Evolutionary conservation across 306 rosid species (phyloP), one percentile per base, ranked within the genome.

Genomic region (Vigna nakashimae): DNA sequence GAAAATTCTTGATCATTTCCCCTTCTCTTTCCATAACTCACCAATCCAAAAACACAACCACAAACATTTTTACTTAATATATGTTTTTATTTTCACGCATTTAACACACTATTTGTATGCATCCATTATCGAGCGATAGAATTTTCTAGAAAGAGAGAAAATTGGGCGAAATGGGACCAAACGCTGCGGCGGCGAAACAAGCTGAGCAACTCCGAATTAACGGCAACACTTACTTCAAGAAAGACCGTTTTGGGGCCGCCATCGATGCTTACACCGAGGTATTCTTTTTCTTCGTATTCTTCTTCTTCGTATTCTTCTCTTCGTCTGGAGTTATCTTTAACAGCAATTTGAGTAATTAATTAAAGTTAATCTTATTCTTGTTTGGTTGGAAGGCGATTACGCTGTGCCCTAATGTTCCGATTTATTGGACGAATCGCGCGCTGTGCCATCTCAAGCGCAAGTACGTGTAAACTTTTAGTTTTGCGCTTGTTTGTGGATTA

Each of bases 181-280:
- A 81, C 79, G 82, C 64, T n/a, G 81, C 88, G 74, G 69, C 55
- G 75, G 82, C 66, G 10, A 81, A 63, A 28, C 94, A 86, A 77
- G 98, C 98, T 17, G 98, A 96, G 84, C 77, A 75, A 49, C 92
- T 90, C 42, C 74, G 89, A 81, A 70, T 77, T 2, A 88, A 91
- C 62, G 99, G 99, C 24, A 96, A 96, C 71, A 46, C 45, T 60
- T 96, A 74, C 91, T 96, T 96, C 86, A 91, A 81, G 55, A 96
- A 91, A 83, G 89, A 75, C 65, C 92, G 96, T 11, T 89, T 86
- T 28, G 88, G 89, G 16, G 99, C 99, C 13, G 98, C 99, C 76
- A 96, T 96, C 18, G 99, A 96, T 52, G 97, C 96, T 13, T 96
- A 96, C 65, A 96, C 99, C 13, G 93, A 89, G 99, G 99, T 93